Base-by-base conservation (phyloP, 139 green algal species). In the Picochlorum sp. region DNA sequence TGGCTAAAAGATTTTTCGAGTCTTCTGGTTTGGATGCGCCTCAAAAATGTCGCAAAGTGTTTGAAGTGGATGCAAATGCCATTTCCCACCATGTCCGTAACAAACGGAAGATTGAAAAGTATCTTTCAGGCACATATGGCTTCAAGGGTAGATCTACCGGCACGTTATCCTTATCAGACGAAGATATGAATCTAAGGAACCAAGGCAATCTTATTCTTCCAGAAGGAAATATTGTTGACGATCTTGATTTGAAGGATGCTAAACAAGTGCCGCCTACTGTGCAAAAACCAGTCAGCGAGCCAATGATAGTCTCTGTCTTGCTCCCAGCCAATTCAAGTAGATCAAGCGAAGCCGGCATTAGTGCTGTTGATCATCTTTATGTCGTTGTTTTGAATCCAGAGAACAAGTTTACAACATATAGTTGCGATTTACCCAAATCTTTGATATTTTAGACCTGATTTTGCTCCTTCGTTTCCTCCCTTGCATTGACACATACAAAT, bases 291-390 rank as follows among this genome's bases (percentile, higher is more conserved):
- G 32, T 54, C 4, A 24, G n/a, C n/a, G n/a, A n/a, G n/a, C n/a
- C n/a, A n/a, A n/a, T n/a, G n/a, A 57, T 80, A 7, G 72, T 80
- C 9, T 80, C 72, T 16, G 31, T 80, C 13, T 56, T 80, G 53
- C 59, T 80, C 45, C 72, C 72, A 0, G 63, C 69, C 9, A 73
- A 75, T 58, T 35, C 65, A 31, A 55, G 28, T 9, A 25, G 62
- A 50, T 7, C 35, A 25, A 35, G 32, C 12, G 64, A 54, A 44
- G 63, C n/a, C 16, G 53, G n/a, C 10, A 55, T 79, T n/a, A 40
- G 36, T 9, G 33, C n/a, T 7, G 20, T 77, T 14, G 59, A 78
- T 54, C 61, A 73, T 40, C 43, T 79, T 12, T 80, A 66, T 70
- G 69, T 80, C 7, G 72, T 80, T 36, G 35, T 75, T 24, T 39